Conservation (phyloP, 345 rosid species). For the Carallia brachiata region DNA sequence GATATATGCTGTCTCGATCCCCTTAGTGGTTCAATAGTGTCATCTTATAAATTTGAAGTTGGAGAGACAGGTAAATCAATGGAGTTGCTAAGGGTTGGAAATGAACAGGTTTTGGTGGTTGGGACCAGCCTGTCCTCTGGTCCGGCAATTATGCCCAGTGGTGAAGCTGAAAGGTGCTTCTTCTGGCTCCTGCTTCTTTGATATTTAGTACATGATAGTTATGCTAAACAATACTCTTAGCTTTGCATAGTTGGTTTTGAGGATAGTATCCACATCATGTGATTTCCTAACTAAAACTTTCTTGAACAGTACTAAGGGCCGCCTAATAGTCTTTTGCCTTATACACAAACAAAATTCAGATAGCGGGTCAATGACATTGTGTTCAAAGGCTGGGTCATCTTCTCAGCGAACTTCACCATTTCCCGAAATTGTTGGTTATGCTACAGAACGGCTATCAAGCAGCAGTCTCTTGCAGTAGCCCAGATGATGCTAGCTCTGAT, state of each 20-base stretch:
- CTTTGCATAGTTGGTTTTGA: neutral
- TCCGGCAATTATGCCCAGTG: constrained; percentile 94
- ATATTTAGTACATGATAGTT: neutral
- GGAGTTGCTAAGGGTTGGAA: constrained; percentile 84
- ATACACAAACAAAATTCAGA: constrained; percentile 67
- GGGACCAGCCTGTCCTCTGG: constrained; percentile 90
- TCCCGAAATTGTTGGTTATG: constrained; percentile 61
- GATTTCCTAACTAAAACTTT: constrained; percentile 21
- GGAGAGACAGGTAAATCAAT: constrained; percentile 93
- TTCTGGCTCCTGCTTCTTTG: constrained; percentile 13
- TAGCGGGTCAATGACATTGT: constrained; percentile 66
- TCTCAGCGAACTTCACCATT: constrained; percentile 84
- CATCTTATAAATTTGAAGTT: constrained; percentile 66
- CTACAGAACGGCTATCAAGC: constrained; percentile 72
- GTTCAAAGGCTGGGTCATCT: constrained; percentile 67
- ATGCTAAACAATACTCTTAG: neutral
- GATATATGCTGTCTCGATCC: constrained; percentile 94
- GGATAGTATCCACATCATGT: too few species aligned
- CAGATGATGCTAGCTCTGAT: constrained; percentile 77
- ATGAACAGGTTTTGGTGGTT: constrained; percentile 76
- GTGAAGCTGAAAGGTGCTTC: constrained; percentile 93
- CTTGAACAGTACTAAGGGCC: constrained; percentile 81
- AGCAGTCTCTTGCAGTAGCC: constrained; percentile 85
- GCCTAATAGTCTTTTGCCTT: constrained; percentile 73
- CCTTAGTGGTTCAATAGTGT: constrained; percentile 63